These are phyloP conservation scores for Miscanthus sacchariflorus DNA, from an alignment of 202 grass and related monocot species.

Conservation along the genomic window DNA sequence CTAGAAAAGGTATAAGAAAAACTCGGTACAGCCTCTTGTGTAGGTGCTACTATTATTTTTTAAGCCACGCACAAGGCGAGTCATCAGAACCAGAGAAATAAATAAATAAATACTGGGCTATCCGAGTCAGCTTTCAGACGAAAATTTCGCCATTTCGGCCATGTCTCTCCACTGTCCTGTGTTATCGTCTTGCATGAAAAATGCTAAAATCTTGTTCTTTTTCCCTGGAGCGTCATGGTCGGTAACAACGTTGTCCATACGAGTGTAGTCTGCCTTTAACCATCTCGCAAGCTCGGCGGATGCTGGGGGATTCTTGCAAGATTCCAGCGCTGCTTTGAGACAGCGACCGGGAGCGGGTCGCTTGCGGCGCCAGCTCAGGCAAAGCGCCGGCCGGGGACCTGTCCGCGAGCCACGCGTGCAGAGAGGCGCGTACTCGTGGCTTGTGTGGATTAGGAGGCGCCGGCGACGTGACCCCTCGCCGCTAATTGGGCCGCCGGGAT, in stretches of 20 bases:
- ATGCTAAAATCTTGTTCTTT: not conserved
- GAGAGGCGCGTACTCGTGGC: conserved; percentile 29
- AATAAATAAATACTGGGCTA: not conserved
- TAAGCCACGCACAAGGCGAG: not conserved
- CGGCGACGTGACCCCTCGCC: conserved; percentile 34
- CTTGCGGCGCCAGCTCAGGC: conserved; percentile 40
- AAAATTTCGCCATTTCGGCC: too few relatives aligned
- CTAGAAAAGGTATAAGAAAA: not conserved
- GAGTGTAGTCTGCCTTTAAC: not conserved
- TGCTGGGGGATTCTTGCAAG: not conserved
- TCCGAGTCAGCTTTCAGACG: not conserved
- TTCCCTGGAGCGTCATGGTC: not conserved
- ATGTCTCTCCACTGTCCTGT: not conserved
- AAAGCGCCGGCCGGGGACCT: conserved; percentile 27
- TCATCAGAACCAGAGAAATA: not conserved
- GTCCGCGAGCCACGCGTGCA: conserved; percentile 45
- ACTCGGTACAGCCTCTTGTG: not conserved
- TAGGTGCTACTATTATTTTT: not conserved
- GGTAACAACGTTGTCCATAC: not conserved
- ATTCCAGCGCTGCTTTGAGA: not conserved
- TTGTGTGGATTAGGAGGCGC: conserved; percentile 50
- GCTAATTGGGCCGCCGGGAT: conserved; percentile 25
- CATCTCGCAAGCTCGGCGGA: not conserved
- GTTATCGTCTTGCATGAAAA: not conserved
- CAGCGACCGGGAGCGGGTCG: conserved; percentile 5